Conservation (phyloP, 2,329 filamentous ascomycete species). For the Penicillium sp. region DNA sequence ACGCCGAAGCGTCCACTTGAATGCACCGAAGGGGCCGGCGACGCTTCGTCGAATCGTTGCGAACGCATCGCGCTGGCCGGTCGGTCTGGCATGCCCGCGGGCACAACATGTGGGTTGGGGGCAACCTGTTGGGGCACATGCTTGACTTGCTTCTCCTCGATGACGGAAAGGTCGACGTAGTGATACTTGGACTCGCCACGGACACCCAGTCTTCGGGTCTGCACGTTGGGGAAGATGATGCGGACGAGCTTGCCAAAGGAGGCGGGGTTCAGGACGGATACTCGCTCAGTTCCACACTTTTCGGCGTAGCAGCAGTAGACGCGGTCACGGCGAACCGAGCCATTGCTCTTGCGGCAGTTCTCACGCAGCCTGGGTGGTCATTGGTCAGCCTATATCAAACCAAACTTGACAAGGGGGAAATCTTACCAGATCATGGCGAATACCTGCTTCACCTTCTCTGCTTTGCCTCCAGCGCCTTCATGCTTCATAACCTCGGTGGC, state of each 20-base stretch:
- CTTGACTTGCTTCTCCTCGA: constrained; percentile 48
- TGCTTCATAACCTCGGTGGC: constrained; percentile 54
- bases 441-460: constrained; percentile 57
- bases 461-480: constrained; percentile 54
- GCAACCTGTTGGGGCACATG: constrained; percentile 33
- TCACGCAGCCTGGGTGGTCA: constrained; percentile 52
- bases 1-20: constrained; percentile 23
- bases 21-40: not conserved
- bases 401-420: not conserved
- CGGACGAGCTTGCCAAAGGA: constrained; percentile 97
- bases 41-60: constrained; percentile 31
- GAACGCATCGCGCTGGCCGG: constrained; percentile 32
- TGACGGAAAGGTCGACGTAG: constrained; percentile 64
- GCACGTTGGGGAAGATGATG: constrained; percentile 92
- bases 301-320: constrained; percentile 97
- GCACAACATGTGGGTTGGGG: constrained; percentile 22
- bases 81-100: constrained; percentile 27
- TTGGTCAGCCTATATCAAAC: constrained; percentile 11
- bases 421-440: constrained; percentile 58
- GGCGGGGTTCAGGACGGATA: constrained; percentile 92
- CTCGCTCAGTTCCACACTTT: constrained; percentile 87
- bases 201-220: constrained; percentile 88
- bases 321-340: constrained; percentile 84
- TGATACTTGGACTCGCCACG: constrained; percentile 98
- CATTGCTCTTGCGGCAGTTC: constrained; percentile 51